These are phyloP conservation scores for Coniella lustricola DNA, from an alignment of 2,329 filamentous ascomycete genomes.

Conservation along the genomic window DNA sequence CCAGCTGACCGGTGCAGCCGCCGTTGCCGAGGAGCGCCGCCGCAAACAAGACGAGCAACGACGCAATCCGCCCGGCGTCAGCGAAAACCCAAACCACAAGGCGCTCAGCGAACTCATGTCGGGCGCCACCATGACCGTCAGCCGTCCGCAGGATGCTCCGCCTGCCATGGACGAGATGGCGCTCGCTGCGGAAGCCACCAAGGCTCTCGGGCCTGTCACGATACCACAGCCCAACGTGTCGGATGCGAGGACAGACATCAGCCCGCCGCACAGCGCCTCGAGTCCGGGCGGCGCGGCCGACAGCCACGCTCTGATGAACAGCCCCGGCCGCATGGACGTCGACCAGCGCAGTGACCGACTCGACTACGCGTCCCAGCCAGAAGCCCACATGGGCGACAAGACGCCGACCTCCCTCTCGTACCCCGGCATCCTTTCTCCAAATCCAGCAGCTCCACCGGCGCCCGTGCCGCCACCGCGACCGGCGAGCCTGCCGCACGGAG, in stretches of 20 bases:
- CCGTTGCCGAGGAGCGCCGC: conserved; percentile 46
- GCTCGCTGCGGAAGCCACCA: conserved; percentile 22
- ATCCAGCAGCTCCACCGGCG: conserved; percentile 35
- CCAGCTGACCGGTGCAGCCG: conserved; percentile 45
- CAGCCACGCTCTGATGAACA: conserved; percentile 35
- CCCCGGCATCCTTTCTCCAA: conserved; percentile 42
- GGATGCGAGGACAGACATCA: conserved; percentile 33
- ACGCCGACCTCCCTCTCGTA: conserved; percentile 47
- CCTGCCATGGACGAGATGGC: conserved; percentile 16
- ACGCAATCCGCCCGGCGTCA: conserved; percentile 36
- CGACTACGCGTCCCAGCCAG: conserved; percentile 32
- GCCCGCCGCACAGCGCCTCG: conserved; percentile 35
- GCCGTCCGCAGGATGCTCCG: conserved; percentile 48
- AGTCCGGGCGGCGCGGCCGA: conserved; percentile 25
- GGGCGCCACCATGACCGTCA: conserved; percentile 44
- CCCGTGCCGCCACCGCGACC: conserved; percentile 37
- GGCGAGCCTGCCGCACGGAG: conserved; percentile 47
- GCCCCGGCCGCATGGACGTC: conserved; percentile 48
- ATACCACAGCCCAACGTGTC: conserved; percentile 26
- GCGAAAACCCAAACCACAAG: conserved; percentile 47
- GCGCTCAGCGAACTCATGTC: conserved; percentile 49
- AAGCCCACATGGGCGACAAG: conserved; percentile 45
- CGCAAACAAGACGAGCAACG: conserved; percentile 39
- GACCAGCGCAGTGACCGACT: conserved; percentile 34
- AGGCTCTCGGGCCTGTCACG: conserved; percentile 27